Evolutionary conservation across 768 basidiomycete species (phyloP).

Genomic region (Porphyrellus cyaneotinctus): DNA sequence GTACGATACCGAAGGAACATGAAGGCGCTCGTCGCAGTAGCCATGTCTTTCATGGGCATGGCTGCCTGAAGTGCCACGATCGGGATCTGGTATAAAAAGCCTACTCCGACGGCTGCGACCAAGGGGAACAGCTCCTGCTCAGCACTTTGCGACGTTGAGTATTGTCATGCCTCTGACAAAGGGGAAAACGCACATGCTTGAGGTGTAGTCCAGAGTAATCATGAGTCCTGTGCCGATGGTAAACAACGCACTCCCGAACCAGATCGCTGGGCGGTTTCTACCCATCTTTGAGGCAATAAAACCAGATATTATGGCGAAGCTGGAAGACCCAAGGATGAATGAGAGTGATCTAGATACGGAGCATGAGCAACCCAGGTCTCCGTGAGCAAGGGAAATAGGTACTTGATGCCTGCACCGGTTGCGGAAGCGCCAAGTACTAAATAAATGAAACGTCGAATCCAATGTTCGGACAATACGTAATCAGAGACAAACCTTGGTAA

Average conservation of each 20-base stretch:
- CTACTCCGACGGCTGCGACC: constrained; percentile 60
- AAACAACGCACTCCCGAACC: constrained; percentile 56
- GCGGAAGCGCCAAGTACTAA: constrained; percentile 66
- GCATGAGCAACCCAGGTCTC: background rate
- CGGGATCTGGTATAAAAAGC: constrained; percentile 62
- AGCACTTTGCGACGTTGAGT: constrained; percentile 38
- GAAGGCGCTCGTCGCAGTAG: constrained; percentile 70
- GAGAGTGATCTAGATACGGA: constrained; percentile 56
- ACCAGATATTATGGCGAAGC: constrained; percentile 53
- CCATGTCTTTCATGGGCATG: constrained; percentile 85
- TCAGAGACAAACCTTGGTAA: constrained; percentile 45
- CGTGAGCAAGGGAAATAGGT: constrained; percentile 37
- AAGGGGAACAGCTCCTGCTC: constrained; percentile 61
- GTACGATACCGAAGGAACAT: constrained; percentile 56
- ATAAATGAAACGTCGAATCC: background rate
- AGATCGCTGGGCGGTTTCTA: constrained; percentile 58
- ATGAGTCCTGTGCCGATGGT: constrained; percentile 67
- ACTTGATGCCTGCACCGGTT: constrained; percentile 64
- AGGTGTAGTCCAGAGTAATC: constrained; percentile 58
- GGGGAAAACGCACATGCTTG: constrained; percentile 39
- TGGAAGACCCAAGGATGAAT: constrained; percentile 56
- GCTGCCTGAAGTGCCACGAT: constrained; percentile 78
- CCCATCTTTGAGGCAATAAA: constrained; percentile 54
- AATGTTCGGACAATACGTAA: background rate
- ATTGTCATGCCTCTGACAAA: background rate